Evolutionary conservation across 1,139 yeast species (phyloP), one percentile per base, ranked within the genome.

Genomic region (Protomyces pachydermus): DNA sequence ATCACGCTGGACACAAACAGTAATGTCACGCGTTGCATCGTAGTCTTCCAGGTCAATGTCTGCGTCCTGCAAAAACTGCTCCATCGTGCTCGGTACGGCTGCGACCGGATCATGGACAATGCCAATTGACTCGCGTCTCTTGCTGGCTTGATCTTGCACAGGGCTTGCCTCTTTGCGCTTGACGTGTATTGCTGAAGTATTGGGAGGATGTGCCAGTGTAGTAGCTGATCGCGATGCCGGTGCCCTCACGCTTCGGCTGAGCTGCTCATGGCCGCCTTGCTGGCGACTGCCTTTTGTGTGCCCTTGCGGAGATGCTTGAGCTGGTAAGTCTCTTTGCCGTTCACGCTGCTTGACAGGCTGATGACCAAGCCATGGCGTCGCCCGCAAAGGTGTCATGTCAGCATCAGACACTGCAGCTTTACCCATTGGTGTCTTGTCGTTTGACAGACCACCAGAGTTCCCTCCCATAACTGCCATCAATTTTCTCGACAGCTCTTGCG

Each of bases 381-480:
- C 28, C 3, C 20, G 8, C 10, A 9, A 28, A 12, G 12, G 28
- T 16, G 28, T 12, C 18, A 5, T 20, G 51, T 46, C 23, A 18
- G 14, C 32, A 12, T n/a, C 28, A 14, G 23, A 18, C 5, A 4
- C 28, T 18, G 51, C 16, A 3, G 14, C 28, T 20, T 46, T 14
- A 14, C 23, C 28, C 28, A 8, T 46, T 2, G 28, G 28, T 18
- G 51, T 46, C 23, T 8, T 46, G 5, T 5, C 3, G 28, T 14
- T n/a, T 4, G 23, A 14, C 4, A 46, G 28, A 14, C 51, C 28
- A 10, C 34, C 52, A 25, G 35, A 39, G 39, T 10, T 23, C 8
- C 62, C 62, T n/a, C 56, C 55, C 62, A 58, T 58, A 37, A 58
- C 56, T 4, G 56, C 62, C 62, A 58, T 58, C 20, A 58, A 56